Evolutionary conservation across 768 basidiomycete genomes (phyloP).

Genomic region (Lactarius hengduanensis): DNA sequence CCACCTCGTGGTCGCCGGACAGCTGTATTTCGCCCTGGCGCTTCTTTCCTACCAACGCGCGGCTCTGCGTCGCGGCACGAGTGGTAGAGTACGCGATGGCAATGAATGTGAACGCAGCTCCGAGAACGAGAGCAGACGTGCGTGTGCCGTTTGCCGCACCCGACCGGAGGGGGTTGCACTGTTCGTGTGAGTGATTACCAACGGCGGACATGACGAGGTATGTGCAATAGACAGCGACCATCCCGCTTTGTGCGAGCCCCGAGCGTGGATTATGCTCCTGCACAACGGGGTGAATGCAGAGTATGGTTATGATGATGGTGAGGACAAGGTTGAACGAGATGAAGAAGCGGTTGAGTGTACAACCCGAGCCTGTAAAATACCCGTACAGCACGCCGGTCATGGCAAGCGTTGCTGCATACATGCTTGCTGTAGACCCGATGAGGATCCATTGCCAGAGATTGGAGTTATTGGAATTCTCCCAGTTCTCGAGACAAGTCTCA

Average conservation of each 20-base stretch:
- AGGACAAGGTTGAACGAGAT: constrained; percentile 91
- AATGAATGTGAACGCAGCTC: constrained; percentile 94
- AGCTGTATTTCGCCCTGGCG: constrained; percentile 63
- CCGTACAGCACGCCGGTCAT: constrained; percentile 87
- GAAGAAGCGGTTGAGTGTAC: constrained; percentile 94
- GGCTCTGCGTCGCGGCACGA: constrained; percentile 92
- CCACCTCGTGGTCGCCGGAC: constrained; percentile 60
- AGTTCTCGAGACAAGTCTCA: constrained; percentile 93
- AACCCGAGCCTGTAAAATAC: constrained; percentile 86
- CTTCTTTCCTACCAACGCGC: constrained; percentile 81
- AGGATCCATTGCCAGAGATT: constrained; percentile 96
- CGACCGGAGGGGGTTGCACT: constrained; percentile 84
- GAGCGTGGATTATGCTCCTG: constrained; percentile 94
- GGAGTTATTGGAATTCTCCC: constrained; percentile 78
- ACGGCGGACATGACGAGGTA: constrained; percentile 94
- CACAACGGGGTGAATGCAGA: constrained; percentile 80
- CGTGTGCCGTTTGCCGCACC: constrained; percentile 58
- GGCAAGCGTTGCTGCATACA: constrained; percentile 82
- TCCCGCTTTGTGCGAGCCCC: constrained; percentile 90
- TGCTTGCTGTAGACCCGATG: constrained; percentile 84
- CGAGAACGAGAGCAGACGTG: constrained; percentile 84
- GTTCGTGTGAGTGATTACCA: constrained; percentile 81
- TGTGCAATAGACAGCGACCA: constrained; percentile 98
- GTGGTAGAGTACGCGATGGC: constrained; percentile 98
- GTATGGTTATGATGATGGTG: constrained; percentile 71